These are phyloP conservation scores for Cydonia oblonga DNA, from an alignment of 331 rosid species.

Conservation along the genomic window DNA sequence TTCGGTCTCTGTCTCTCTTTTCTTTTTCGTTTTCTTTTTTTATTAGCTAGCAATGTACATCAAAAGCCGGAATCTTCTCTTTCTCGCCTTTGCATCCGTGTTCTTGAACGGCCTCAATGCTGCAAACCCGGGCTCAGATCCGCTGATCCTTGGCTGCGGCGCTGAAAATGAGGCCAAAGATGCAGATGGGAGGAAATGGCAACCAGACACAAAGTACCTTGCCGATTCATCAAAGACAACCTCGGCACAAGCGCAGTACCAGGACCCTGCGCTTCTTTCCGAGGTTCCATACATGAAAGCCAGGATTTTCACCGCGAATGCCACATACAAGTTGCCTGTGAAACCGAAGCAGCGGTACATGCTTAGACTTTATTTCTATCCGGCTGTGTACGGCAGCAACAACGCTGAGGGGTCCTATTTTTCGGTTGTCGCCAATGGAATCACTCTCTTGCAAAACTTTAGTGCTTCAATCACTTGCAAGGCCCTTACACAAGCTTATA, in stretches of 20 bases:
- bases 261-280: conserved; percentile 62
- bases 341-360: conserved; percentile 38
- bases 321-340: conserved; percentile 49
- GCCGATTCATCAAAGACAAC: conserved; percentile 17
- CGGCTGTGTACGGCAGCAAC: conserved; percentile 39
- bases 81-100: conserved; percentile 15
- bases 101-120: conserved; percentile 21
- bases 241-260: conserved; percentile 41
- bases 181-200: conserved; percentile 58
- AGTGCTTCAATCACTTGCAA: conserved; percentile 52
- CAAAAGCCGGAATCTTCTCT: conserved; percentile 16
- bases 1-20: not conserved
- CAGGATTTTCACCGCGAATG: conserved; percentile 42
- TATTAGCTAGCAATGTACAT: conserved; percentile 25
- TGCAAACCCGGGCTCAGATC: conserved; percentile 2
- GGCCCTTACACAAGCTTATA: conserved; percentile 68
- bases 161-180: conserved; percentile 30
- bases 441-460: conserved; percentile 61
- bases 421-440: conserved; percentile 42
- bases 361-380: conserved; percentile 87
- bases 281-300: conserved; percentile 76
- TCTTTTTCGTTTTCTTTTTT: not conserved
- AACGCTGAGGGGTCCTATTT: conserved; percentile 43
- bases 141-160: conserved; percentile 65
- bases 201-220: conserved; percentile 43